Base-by-base conservation (phyloP, 228 moss, liverwort and hornwort genomes). In the Sphagnum fallax region DNA sequence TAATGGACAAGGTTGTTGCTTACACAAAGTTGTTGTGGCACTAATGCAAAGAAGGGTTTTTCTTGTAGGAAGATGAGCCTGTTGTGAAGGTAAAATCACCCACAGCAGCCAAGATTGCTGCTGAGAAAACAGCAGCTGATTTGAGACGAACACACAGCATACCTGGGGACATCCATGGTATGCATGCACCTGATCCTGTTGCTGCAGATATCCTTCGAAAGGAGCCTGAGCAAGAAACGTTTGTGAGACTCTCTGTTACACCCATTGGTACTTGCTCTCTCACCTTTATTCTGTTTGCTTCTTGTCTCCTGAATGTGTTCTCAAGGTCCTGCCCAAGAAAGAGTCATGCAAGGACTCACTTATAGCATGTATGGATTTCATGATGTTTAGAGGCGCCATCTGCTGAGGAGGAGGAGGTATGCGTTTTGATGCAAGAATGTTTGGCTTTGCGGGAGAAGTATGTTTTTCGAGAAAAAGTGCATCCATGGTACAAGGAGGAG, bases 201-300 rank as follows among this genome's bases (percentile, higher is more conserved):
- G 91, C 93, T 13, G 97, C 90, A 0, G 93, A 98, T 77, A 98
- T 98, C 70, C 87, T 98, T 68, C 88, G 97, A 3, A 98, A 91
- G 69, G 87, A 93, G 61, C 97, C 97, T 0, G 93, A 98, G 70
- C 97, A 91, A 78, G 97, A 98, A 67, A 83, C 82, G 11, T 98
- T 93, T 61, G 84, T 93, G 15, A 73, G 93, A 64, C 83, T 98
- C 68, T 85, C 84, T 47, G 91, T 98, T 48, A 81, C 97, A 68
- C 97, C 93, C 5, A 65, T 76, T 52, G 92, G 95, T 87, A 72
- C 16, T 60, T 0, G 68, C 65, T 12, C 49, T 10, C 32, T 13
- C 47, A 13, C 48, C 65, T 49, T 49, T 50, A 10, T 9, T 65
- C 49, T 62, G 6, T 13, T 15, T 62, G 61, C 61, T 6, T 62